A percentile compares a stretch with the other conserved stretches of the same genome.
These are phyloP conservation scores for Copromyces sp. DNA, from an alignment of 495 filamentous ascomycete species.

Conservation along the genomic window DNA sequence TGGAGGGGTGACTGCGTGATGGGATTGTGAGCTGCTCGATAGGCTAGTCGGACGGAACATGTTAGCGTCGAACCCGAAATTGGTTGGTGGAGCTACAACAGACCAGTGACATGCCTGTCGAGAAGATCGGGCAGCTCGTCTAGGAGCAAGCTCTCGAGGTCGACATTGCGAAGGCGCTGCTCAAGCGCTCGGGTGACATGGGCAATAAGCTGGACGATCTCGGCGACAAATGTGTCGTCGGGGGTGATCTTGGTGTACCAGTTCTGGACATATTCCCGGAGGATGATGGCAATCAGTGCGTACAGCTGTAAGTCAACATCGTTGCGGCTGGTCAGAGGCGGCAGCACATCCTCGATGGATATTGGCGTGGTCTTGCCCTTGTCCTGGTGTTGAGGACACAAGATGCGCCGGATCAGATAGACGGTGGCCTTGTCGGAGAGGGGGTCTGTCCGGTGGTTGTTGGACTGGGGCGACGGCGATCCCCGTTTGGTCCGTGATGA, in stretches of 20 bases:
- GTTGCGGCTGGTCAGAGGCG: conserved; percentile 85
- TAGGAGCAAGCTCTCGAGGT: conserved; percentile 71
- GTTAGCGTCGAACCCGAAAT: neutral
- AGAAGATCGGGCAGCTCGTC: conserved; percentile 83
- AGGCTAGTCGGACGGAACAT: conserved; percentile 30
- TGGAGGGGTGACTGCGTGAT: conserved; percentile 44
- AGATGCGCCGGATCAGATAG: conserved; percentile 39
- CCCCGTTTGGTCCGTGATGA: conserved; percentile 4
- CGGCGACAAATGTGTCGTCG: conserved; percentile 75
- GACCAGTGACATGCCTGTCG: conserved; percentile 72
- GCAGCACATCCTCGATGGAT: conserved; percentile 67
- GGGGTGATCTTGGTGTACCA: conserved; percentile 92
- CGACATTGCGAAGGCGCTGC: conserved; percentile 68
- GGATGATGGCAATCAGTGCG: conserved; percentile 76
- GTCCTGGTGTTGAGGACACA: conserved; percentile 37
- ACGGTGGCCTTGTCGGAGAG: conserved; percentile 42
- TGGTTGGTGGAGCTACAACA: conserved; percentile 17
- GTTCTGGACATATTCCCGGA: conserved; percentile 77
- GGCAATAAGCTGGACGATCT: conserved; percentile 79
- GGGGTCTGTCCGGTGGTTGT: conserved; percentile 24
- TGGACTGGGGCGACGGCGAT: conserved; percentile 21
- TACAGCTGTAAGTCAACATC: conserved; percentile 89
- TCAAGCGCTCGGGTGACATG: conserved; percentile 82
- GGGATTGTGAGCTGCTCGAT: conserved; percentile 42
- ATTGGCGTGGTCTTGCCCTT: conserved; percentile 34